Evolutionary conservation across 1,284 basidiomycete species (phyloP), one percentile per base, ranked within the genome.

Genomic region (Leccinum ponderosum): DNA sequence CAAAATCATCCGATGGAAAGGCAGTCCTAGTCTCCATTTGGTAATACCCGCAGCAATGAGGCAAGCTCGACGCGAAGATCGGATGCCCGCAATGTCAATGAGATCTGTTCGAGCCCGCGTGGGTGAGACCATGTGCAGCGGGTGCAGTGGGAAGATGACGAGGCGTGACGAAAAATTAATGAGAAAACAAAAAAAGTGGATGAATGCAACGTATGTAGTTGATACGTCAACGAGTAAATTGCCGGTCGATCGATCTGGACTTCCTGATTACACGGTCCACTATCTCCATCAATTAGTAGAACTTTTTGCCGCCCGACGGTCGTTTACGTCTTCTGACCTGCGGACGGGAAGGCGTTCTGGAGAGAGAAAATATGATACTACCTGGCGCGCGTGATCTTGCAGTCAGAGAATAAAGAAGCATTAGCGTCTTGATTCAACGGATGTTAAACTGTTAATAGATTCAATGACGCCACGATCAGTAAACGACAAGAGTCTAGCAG

Each of bases 291-390:
- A 8, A 50, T 48, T 53, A 53, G 64, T 58, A 60, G 27, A 59
- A 50, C 57, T 51, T 33, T 53, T 54, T 54, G 31, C 35, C 56
- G 20, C 37, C 57, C 7, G 37, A 37, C 53, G 29, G 55, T 15
- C 22, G 11, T 53, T 71, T 71, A 68, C 69, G 67, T 69, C 60
- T 66, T 71, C 15, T 6, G 29, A 50, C 47, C 8, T 47, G 58
- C 35, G n/a, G 33, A 39, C 25, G 17, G 27, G 44, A n/a, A 50
- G 22, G 56, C 27, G 15, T 14, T 48, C 27, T 42, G n/a, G 47
- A 60, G 65, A 62, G 58, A 31, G 47, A 55, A 52, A 44, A 8
- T 37, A 27, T 48, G 47, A 25, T 57, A 51, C n/a, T 50, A 51
- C n/a, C n/a, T 29, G 11, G 14, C 48, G 42, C n/a, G 55, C 53